Conservation (phyloP, 75 land plant species). For the Azolla pinnata region DNA sequence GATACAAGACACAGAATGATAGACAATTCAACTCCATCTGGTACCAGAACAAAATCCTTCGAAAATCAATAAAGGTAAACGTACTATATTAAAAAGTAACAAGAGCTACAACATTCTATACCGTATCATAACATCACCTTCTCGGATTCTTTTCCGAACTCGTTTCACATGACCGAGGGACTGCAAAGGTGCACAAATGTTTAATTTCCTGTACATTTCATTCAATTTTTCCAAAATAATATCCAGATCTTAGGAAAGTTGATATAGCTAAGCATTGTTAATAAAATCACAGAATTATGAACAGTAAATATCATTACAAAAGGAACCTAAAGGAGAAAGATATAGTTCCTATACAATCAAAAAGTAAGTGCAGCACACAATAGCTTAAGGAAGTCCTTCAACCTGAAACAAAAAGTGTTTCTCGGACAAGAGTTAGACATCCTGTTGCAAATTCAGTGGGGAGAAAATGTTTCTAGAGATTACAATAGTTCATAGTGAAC, state of each 20-base stretch:
- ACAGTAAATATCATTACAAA: too few species aligned
- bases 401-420: too few species aligned
- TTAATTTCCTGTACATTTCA: conserved; percentile 35
- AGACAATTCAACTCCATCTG: conserved; percentile 46
- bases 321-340: not conserved
- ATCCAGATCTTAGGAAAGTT: too few species aligned
- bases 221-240: too few species aligned
- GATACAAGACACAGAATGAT: conserved; percentile 55
- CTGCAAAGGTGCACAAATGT: conserved; percentile 47
- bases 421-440: too few species aligned
- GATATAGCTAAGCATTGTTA: not conserved
- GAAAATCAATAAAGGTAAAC: not conserved
- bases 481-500: not conserved
- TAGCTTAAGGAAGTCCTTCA: not conserved
- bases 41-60: not conserved
- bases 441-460: too few species aligned
- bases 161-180: conserved; percentile 83
- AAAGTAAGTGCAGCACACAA: not conserved
- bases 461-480: too few species aligned
- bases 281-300: not conserved
- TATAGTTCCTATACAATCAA: not conserved
- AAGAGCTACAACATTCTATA: not conserved
- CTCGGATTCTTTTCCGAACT: conserved; percentile 33
- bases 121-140: conserved; percentile 22
- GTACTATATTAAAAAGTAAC: conserved; percentile 1